Base-by-base conservation (phyloP, 2,329 filamentous ascomycete genomes). In the Amphichorda felina region DNA sequence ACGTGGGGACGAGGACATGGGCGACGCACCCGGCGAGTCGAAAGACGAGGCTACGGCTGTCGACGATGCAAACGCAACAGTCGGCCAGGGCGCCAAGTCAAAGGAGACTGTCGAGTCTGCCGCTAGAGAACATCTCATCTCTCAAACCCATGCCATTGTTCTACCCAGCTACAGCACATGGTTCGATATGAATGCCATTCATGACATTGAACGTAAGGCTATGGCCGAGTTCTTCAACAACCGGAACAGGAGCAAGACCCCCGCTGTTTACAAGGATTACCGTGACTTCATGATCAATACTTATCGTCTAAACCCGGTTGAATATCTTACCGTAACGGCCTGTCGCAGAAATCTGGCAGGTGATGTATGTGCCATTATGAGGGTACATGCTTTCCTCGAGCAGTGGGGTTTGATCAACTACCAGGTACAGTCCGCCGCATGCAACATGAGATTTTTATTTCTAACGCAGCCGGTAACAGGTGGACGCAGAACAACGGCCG, bases 231-330 rank as follows among this genome's bases (percentile, higher is more conserved):
- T 96, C 63, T 98, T 98, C 74, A 98, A 98, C 65, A 89, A 79
- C 57, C 78, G 91, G 40, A 98, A 98, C 61, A 82, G 91, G 50
- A 96, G 91, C 76, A 98, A 98, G 65, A 98, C 91, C 0, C 82
- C 87, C 1, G 80, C 87, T 33, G 85, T 96, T 16, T 98, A 98
- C 68, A 96, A 96, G 61, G 91, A 98, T 55, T 98, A 98, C 60
- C 81, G 91, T 47, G 91, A 98, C 54, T 98, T 98, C 55, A 98
- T 98, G 91, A 87, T 98, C 64, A 98, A 98, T 64, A 96, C 91
- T 11, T 98, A 98, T 61, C 81, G 91, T 26, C 66, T 98, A 38
- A 98, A 96, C 54, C 91, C 91, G 5, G 74, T 87, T 36, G 91
- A 98, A 58, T 98, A 98, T 53, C 70, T 98, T 37, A 98, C 91